Base-by-base conservation (phyloP, 2,329 filamentous ascomycete genomes). In the Fusarium hostae region DNA sequence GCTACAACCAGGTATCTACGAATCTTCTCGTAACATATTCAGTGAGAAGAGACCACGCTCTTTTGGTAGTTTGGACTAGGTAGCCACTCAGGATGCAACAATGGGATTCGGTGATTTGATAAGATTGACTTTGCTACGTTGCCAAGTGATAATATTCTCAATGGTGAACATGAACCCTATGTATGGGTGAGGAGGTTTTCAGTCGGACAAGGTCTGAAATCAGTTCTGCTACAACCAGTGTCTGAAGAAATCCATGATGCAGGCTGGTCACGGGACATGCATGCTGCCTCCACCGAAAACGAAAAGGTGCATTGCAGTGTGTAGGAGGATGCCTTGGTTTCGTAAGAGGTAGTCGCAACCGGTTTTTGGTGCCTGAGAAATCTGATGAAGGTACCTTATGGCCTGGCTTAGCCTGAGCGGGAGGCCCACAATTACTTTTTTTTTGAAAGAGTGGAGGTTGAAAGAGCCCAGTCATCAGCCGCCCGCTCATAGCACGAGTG, bases 61-160 rank as follows among this genome's bases (percentile, higher is more conserved):
- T 65, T 76, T 77, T 71, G 70, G 58, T 75, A 66, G 66, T 65
- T 73, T 68, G 71, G 70, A 71, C 59, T 74, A 67, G 39, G 54
- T 35, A 48, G 68, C 65, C 57, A 51, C 67, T 66, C 55, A 55
- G 68, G 72, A 76, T 63, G 69, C 70, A 76, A 73, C 62, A 72
- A 72, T 74, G 71, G 68, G 69, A 71, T 52, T 68, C 54, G 50
- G 26, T 60, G 44, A 66, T 71, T 63, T 50, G 35, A 22, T 30
- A 30, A 41, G 8, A 13, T 41, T 55, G 22, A 26, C 28, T 15
- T 18, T 20, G 26, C 20, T 40, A 26, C 24, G 61, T 32, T 59
- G 28, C 20, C 24, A 18, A 37, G n/a, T 58, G 63, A 26, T 34
- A n/a, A 24, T 12, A 56, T 41, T 37, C 35, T 39, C 26, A 22